Evolutionary conservation across 1,284 basidiomycete genomes (phyloP).

Genomic region (Ustilago shanxiensis): DNA sequence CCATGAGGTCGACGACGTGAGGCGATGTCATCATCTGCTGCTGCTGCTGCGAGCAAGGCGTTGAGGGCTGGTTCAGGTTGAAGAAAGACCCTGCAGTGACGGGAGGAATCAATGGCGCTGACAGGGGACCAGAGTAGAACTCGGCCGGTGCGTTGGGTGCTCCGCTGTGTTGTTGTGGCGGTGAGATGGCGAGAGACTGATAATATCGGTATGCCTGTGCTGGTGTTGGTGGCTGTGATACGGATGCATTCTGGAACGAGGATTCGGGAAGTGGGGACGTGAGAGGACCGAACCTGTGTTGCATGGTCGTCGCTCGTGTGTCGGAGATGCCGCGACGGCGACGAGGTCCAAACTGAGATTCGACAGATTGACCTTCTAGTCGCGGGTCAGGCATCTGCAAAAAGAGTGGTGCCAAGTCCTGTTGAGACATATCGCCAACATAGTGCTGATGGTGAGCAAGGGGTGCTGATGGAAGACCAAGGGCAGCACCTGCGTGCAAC

Average conservation of each 20-base stretch:
- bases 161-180: slow-evolving; percentile 5
- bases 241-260: slow-evolving; percentile 31
- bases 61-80: background rate
- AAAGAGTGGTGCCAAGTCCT: slow-evolving; percentile 24
- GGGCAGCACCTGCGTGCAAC: slow-evolving; percentile 28
- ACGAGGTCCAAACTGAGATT: slow-evolving; percentile 38
- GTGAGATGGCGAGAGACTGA: slow-evolving; percentile 21
- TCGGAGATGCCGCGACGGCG: slow-evolving; percentile 46
- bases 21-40: slow-evolving; percentile 25
- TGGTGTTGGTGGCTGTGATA: slow-evolving; percentile 46
- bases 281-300: slow-evolving; percentile 23
- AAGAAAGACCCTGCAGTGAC: slow-evolving; percentile 19
- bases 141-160: slow-evolving; percentile 13
- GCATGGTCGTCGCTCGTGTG: slow-evolving; percentile 27
- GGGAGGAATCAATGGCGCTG: slow-evolving; percentile 27
- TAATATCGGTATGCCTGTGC: slow-evolving; percentile 36
- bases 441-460: slow-evolving; percentile 22
- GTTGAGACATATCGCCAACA: slow-evolving; percentile 19
- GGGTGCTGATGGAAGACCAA: slow-evolving; percentile 26
- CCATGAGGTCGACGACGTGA: slow-evolving; percentile 35
- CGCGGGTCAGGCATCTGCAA: slow-evolving; percentile 24
- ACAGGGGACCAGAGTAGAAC: slow-evolving; percentile 16
- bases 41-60: slow-evolving; percentile 1
- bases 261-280: slow-evolving; percentile 18
- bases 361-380: slow-evolving; percentile 15